Evolutionary conservation across 2,329 filamentous ascomycete species (phyloP), one percentile per base, ranked within the genome.

Genomic region (Beauveria australis): DNA sequence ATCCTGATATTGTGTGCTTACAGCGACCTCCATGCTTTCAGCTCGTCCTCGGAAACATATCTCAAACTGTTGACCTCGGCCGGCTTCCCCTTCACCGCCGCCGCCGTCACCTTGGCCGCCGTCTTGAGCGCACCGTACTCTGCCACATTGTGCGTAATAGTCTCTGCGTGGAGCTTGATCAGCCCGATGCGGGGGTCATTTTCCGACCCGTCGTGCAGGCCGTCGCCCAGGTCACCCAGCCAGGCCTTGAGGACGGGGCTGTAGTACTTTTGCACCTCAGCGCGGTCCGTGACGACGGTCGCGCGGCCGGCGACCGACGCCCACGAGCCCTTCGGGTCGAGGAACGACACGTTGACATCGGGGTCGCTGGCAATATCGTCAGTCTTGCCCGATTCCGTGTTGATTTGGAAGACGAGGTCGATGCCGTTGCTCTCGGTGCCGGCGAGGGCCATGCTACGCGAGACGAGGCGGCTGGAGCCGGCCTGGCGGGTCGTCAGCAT

Each of bases 361-460:
- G 62, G 63, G 24, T 64, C 62, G 26, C 61, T 61, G 7, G 62
- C 53, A 24, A 64, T 41, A 43, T 60, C 60, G 14, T 62, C 41
- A 5, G 63, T 63, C 81, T 96, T 96, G 76, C 90, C 86, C 10
- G 89, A 92, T 72, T 93, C 89, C 64, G 90, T 92, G 79, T 96
- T 96, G 70, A 91, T 92, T 79, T 94, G 88, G 82, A 96, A 96
- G 73, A 96, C 82, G 61, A 94, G 83, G 72, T 95, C 91, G 61
- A 92, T 81, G 68, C 89, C 89, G 65, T 87, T 87, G 63, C 81
- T 79, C 75, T 95, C 91, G 74, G 88, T 89, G 16, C 84, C 90
- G 18, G 90, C 89, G 16, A 96, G 73, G 5, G 89, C 89, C 92
- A 96, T 96, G 73, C 88, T 91, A 65, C 92, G 81, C n/a, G 88